phyloP scores from a whole-genome alignment of 202 grass and related monocot species.

The Digitaria exilis region DNA sequence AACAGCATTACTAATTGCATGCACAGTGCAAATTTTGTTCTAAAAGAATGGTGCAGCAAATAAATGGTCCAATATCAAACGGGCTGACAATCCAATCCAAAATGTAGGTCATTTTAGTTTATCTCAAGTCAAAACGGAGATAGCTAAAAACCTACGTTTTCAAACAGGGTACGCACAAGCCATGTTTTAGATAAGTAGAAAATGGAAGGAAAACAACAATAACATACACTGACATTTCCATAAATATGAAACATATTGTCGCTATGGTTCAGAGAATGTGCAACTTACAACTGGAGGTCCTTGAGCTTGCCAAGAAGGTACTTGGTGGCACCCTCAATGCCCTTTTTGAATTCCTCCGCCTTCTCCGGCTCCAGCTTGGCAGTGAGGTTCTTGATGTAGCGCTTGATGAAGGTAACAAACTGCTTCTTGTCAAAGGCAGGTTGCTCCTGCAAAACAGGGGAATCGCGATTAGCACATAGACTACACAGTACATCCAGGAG shows the following conservation, averaged over 20 bases:
- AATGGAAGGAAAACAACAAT: not conserved
- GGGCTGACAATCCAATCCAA: no score
- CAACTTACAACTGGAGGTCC: conserved; percentile 89
- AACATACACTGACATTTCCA: not conserved
- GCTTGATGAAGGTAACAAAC: conserved; percentile 72
- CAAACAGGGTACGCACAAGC: no score
- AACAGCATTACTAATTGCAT: no score
- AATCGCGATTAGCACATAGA: not conserved
- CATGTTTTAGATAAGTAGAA: not conserved
- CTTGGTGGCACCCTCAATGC: conserved; percentile 74
- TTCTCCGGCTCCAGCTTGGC: conserved; percentile 48
- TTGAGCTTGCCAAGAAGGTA: conserved; percentile 67
- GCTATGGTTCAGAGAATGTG: not conserved
- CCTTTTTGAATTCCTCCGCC: conserved; percentile 63
- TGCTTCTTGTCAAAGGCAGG: conserved; percentile 76
- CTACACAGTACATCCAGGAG: not conserved
- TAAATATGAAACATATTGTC: not conserved
- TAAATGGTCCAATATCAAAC: no score
- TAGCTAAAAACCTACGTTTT: no score
- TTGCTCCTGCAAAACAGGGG: conserved; percentile 67
- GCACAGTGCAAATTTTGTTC: no score
- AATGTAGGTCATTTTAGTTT: no score
- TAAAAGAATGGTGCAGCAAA: no score
- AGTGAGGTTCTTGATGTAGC: conserved; percentile 66
- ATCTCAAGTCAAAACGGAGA: no score